A percentile compares a stretch with the other conserved stretches of the same genome.
phyloP scores from a whole-genome alignment of 129 eudicot species.

The Artemisia argyi region DNA sequence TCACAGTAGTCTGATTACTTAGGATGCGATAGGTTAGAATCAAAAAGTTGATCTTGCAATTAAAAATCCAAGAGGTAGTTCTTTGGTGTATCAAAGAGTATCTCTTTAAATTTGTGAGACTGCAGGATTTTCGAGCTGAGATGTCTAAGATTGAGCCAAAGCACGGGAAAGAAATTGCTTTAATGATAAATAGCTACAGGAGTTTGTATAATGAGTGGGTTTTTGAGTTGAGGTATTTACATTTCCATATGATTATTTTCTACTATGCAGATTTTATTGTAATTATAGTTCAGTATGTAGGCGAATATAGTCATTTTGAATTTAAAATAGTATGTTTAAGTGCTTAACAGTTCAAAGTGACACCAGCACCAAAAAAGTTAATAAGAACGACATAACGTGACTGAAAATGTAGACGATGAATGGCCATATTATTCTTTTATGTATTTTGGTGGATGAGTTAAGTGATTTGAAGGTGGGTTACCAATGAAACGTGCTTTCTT shows the following conservation, averaged over 20 bases:
- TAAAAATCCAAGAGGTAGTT: too few relatives aligned
- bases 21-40: too few relatives aligned
- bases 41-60: too few relatives aligned
- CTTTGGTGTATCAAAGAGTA: too few relatives aligned
- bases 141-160: conserved; percentile 65
- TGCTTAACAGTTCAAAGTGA: too few relatives aligned
- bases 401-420: neutral
- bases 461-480: conserved; percentile 6
- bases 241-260: neutral
- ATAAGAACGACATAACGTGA: too few relatives aligned
- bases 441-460: neutral
- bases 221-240: conserved; percentile 56
- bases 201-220: conserved; percentile 67
- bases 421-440: neutral
- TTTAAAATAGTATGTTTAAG: too few relatives aligned
- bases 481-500: conserved; percentile 11
- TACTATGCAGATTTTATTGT: neutral
- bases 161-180: conserved; percentile 71
- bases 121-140: conserved; percentile 79
- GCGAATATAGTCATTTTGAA: neutral
- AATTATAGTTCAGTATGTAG: neutral
- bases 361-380: too few relatives aligned
- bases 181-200: conserved; percentile 62
- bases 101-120: neutral
- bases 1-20: too few relatives aligned